phyloP scores from a whole-genome alignment of 2,329 filamentous ascomycete species.

The Epichloe gansuensis region DNA sequence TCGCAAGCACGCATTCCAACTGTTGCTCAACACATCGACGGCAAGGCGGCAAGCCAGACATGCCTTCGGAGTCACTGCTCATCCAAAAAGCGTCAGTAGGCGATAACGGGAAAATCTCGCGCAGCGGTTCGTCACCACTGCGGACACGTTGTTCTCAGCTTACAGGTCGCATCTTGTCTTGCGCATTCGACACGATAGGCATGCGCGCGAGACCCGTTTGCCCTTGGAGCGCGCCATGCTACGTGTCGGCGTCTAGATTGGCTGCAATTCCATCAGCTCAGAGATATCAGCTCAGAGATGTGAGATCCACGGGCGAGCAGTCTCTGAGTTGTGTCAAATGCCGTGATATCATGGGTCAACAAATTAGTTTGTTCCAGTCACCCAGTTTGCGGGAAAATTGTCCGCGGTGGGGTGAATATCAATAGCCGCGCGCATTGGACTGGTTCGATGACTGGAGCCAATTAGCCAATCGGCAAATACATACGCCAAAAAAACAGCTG shows the following conservation, averaged over 20 bases:
- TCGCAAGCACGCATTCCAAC: constrained; percentile 27
- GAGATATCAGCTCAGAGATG: constrained; percentile 4
- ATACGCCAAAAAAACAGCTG: neutral
- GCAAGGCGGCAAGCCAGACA: constrained; percentile 24
- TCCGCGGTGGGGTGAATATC: constrained; percentile 2
- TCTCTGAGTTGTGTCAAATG: constrained; percentile 7
- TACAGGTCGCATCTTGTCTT: constrained; percentile 22
- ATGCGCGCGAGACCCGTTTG: constrained; percentile 21
- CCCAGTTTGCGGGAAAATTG: constrained; percentile 1
- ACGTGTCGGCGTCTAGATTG: constrained; percentile 9
- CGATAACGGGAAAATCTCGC: neutral
- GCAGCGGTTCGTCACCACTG: neutral
- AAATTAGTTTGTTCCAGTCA: neutral
- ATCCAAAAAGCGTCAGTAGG: constrained; percentile 5
- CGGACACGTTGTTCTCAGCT: constrained; percentile 4
- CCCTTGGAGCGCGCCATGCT: constrained; percentile 9
- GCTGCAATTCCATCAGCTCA: constrained; percentile 7
- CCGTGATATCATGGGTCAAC: constrained; percentile 2
- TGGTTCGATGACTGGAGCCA: neutral
- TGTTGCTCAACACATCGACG: constrained; percentile 24
- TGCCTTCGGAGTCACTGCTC: constrained; percentile 19
- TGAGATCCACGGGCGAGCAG: constrained; percentile 2
- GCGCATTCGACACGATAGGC: constrained; percentile 18
- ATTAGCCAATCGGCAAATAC: neutral
- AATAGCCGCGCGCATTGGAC: constrained; percentile 5